Percentiles rank a stretch among this genome's conserved stretches.
Evolutionary conservation across 2,329 filamentous ascomycete species (phyloP).

Genomic region (Claviceps capensis): DNA sequence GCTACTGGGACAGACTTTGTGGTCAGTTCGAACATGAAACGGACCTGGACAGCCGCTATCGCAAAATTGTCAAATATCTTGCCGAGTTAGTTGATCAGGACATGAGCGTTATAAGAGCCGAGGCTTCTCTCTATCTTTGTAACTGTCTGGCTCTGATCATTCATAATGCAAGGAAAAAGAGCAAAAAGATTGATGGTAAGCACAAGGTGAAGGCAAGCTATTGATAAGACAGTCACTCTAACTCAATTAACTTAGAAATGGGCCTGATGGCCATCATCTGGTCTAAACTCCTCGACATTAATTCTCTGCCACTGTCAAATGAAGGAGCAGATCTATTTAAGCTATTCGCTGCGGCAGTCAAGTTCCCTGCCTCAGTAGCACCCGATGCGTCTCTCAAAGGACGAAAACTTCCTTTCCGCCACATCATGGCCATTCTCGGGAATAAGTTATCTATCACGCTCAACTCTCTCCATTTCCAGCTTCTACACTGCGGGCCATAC

Average conservation of each 20-base stretch:
- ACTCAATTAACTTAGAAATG: not conserved
- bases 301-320: not conserved
- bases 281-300: not conserved
- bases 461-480: slow-evolving; percentile 18
- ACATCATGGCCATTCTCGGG: not conserved
- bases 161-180: not conserved
- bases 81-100: not conserved
- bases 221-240: not conserved
- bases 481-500: slow-evolving; percentile 41
- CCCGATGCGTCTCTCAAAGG: not conserved
- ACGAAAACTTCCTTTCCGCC: not conserved
- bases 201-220: not conserved
- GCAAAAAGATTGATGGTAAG: not conserved
- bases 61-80: not conserved
- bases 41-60: slow-evolving; percentile 27
- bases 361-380: not conserved
- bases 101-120: not conserved
- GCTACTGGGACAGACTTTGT: slow-evolving; percentile 13
- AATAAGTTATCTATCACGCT: not conserved
- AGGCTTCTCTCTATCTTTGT: slow-evolving; percentile 19
- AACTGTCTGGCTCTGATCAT: slow-evolving; percentile 13
- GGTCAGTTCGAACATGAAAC: slow-evolving; percentile 31
- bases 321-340: not conserved
- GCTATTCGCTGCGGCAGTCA: not conserved
- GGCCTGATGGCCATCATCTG: not conserved